Conservation (phyloP, 805 yeast genomes). For the Yamadazyma takamatsuzukensis region DNA sequence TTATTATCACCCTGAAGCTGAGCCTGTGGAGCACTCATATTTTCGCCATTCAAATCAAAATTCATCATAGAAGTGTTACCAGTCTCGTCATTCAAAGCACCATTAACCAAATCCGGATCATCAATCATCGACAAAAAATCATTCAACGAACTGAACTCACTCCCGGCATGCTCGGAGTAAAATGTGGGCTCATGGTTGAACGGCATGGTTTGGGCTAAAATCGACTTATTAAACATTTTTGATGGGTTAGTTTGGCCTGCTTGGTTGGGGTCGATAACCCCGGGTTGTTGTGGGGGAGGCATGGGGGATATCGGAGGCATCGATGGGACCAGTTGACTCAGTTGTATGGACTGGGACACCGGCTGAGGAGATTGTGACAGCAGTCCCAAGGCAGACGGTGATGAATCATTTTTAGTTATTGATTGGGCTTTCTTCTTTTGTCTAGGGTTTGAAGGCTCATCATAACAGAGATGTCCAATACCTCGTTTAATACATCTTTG, state of each 20-base stretch:
- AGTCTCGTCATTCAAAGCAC: constrained; percentile 29
- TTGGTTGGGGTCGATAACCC: constrained; percentile 1
- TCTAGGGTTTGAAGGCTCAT: constrained; percentile 52
- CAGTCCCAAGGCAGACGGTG: constrained; percentile 2
- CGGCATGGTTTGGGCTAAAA: constrained; percentile 38
- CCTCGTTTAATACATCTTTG: constrained; percentile 81
- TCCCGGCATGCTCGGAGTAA: constrained; percentile 87
- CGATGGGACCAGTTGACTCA: not conserved
- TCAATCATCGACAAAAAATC: constrained; percentile 89
- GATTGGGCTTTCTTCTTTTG: constrained; percentile 38
- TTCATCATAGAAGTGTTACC: constrained; percentile 18
- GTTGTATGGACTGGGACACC: constrained; percentile 1
- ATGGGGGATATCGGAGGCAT: constrained; percentile 1
- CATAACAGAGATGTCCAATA: constrained; percentile 84
- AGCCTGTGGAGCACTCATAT: constrained; percentile 1
- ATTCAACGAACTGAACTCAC: constrained; percentile 84
- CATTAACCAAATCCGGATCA: constrained; percentile 67
- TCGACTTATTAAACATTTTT: constrained; percentile 18
- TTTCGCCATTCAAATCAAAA: constrained; percentile 15
- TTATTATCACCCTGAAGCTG: constrained; percentile 4
- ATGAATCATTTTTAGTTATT: constrained; percentile 12
- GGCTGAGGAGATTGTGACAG: constrained; percentile 14
- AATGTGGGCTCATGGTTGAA: constrained; percentile 71
- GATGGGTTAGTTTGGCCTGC: constrained; percentile 2
- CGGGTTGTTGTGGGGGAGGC: constrained; percentile 1